Evolutionary conservation across 352 stramenopile genomes (phyloP), one percentile per base, ranked within the genome.

Genomic region (Pythium dissotocum): DNA sequence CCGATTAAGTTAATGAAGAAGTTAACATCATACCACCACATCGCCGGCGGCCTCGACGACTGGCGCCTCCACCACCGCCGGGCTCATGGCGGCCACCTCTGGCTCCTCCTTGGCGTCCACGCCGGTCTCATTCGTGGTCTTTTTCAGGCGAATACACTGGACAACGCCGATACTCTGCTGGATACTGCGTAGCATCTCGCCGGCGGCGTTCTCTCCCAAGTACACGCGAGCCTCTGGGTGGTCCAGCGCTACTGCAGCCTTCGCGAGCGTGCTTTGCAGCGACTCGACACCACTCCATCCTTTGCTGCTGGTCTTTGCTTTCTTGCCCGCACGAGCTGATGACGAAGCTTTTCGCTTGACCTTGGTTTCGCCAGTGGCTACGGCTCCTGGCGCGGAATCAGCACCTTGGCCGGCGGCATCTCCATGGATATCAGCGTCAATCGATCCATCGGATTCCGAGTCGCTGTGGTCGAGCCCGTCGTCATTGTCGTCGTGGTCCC

Each of bases 131-230:
- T 8, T n/a, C 26, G 56, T 33, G 3, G 60, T 32, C 57, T 75
- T 75, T 44, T 75, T 75, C 14, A 75, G 38, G 12, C 62, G 61
- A 44, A 75, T 75, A 30, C 68, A 75, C 52, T 75, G 62, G 32
- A 75, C 68, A n/a, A 75, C 68, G 44, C 68, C 68, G 35, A 75
- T 75, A 36, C 68, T 75, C 33, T 75, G 68, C 62, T 75, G 68
- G 40, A 75, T 70, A 42, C 68, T 75, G 42, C 68, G 68, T 52
- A 75, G 58, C 68, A 75, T 75, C 51, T 75, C 68, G 16, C 44
- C 57, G 8, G 68, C 62, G 26, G 68, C 68, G 30, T 67, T 49
- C 26, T 75, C 68, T 8, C 68, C 68, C 0, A 75, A 58, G 58
- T 75, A 75, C 7, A 66, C 38, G 4, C 68, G 55, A 24, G 68